phyloP scores from a whole-genome alignment of 305 asterid genomes.

The Fraxinus sp. region DNA sequence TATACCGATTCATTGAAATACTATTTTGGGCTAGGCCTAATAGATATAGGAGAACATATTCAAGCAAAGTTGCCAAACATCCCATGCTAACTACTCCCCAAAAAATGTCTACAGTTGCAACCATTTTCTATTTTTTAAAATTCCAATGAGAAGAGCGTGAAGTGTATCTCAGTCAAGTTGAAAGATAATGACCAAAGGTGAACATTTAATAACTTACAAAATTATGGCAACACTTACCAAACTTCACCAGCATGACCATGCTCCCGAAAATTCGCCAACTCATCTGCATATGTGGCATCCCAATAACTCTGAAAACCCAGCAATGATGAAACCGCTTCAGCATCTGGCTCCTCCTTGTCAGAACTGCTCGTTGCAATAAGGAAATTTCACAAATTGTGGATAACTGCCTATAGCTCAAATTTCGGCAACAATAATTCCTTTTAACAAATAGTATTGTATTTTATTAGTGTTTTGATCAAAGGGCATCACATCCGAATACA shows the following conservation, averaged over 20 bases:
- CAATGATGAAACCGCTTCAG: conserved; percentile 70
- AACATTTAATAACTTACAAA: not conserved
- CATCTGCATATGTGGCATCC: conserved; percentile 93
- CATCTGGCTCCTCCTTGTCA: conserved; percentile 93
- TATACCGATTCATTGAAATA: not conserved
- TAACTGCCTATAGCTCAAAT: not conserved
- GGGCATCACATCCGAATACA: not conserved
- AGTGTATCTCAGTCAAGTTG: not conserved
- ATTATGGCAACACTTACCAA: conserved; percentile 52
- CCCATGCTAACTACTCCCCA: not conserved
- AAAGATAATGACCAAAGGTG: not conserved
- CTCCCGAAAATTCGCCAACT: conserved; percentile 75
- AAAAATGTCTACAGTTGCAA: not conserved
- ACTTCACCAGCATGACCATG: conserved; percentile 98
- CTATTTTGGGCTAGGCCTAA: not conserved
- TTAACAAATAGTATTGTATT: not conserved
- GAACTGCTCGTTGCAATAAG: conserved; percentile 49
- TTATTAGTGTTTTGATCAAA: not conserved
- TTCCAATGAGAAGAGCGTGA: not conserved
- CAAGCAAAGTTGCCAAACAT: not conserved
- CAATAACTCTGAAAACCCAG: conserved; percentile 95
- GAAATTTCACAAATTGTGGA: conserved; percentile 12
- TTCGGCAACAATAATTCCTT: not conserved
- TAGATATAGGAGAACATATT: not conserved
- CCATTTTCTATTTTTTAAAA: not conserved